Evolutionary conservation across 805 yeast species (phyloP).

Genomic region (Myxozyma kluyveri): DNA sequence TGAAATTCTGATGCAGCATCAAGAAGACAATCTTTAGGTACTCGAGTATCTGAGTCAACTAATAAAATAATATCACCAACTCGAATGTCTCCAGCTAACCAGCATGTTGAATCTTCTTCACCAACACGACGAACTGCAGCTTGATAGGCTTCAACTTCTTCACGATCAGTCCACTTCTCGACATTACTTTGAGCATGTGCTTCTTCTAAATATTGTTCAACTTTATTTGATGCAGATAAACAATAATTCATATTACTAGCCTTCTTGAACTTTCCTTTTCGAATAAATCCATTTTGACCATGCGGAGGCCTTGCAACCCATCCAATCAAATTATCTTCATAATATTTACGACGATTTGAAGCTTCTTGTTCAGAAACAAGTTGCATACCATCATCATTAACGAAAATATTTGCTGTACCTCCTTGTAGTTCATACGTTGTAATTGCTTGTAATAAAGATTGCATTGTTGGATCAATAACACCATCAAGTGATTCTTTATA

Average conservation of each 20-base stretch:
- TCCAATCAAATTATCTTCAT: constrained; percentile 12
- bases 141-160: constrained; percentile 7
- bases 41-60: constrained; percentile 18
- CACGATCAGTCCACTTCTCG: constrained; percentile 7
- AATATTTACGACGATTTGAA: constrained; percentile 3
- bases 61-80: constrained; percentile 15
- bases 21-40: constrained; percentile 18
- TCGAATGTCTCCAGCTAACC: constrained; percentile 19
- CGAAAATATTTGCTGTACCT: constrained; percentile 16
- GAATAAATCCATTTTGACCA: constrained; percentile 14
- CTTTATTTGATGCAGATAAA: constrained; percentile 7
- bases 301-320: constrained; percentile 22
- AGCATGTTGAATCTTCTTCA: constrained; percentile 5
- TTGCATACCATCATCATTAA: constrained; percentile 23
- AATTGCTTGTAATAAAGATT: constrained; percentile 6
- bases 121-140: constrained; percentile 1
- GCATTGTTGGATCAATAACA: constrained; percentile 18
- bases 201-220: constrained; percentile 9
- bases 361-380: constrained; percentile 11
- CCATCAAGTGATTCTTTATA: constrained; percentile 15
- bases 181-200: background rate
- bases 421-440: constrained; percentile 21
- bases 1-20: constrained; percentile 19
- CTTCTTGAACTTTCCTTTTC: constrained; percentile 18
- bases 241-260: constrained; percentile 22